Evolutionary conservation across 192 early-diverging fungal genomes (phyloP).

Genomic region (Spinellus fusiger): DNA sequence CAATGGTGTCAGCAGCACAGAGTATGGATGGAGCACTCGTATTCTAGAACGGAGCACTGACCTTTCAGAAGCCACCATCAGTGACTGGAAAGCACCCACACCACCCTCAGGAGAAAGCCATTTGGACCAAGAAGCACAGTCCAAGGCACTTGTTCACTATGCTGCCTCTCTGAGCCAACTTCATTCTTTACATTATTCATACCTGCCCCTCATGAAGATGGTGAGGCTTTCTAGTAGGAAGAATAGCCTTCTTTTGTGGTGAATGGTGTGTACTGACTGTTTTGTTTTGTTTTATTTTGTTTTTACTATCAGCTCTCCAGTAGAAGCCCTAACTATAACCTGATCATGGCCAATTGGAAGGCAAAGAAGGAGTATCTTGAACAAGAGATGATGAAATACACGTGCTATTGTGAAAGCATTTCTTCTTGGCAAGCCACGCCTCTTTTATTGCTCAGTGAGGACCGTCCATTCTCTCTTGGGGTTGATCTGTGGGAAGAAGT

Average conservation of each 20-base stretch:
- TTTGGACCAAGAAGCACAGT: neutral
- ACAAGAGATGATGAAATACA: neutral
- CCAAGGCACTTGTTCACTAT: neutral
- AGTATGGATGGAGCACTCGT: slow-evolving; percentile 67
- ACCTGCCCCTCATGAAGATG: neutral
- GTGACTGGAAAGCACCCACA: neutral
- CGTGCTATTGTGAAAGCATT: neutral
- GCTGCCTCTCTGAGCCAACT: neutral
- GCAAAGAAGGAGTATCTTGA: neutral
- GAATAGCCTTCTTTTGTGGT: too few relatives aligned
- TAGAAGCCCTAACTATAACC: neutral
- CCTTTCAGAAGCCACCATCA: neutral
- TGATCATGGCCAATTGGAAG: neutral
- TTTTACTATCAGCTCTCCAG: too few relatives aligned
- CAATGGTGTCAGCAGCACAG: slow-evolving; percentile 59
- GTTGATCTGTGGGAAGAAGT: neutral
- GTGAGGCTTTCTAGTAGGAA: too few relatives aligned
- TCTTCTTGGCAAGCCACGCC: neutral
- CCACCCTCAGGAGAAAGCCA: neutral
- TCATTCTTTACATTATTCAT: neutral
- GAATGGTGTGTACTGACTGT: too few relatives aligned
- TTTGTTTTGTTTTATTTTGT: too few relatives aligned
- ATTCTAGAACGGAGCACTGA: neutral
- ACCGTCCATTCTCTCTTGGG: neutral
- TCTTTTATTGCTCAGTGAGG: neutral